phyloP scores from a whole-genome alignment of 2,329 filamentous ascomycete species.

The Polychaeton citri region DNA sequence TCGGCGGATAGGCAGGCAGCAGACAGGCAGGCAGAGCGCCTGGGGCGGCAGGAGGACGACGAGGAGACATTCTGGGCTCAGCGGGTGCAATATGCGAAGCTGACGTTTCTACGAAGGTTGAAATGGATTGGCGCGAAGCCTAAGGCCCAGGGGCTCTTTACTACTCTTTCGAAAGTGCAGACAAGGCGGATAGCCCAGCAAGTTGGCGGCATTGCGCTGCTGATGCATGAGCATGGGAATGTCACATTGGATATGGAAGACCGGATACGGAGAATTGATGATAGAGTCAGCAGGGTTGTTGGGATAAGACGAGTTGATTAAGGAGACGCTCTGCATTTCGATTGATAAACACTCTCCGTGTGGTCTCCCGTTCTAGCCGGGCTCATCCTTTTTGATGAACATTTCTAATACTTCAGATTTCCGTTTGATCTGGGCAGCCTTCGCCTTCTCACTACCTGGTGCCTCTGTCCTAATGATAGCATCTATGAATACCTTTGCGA shows the following conservation, averaged over 20 bases:
- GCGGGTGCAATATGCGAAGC: constrained; percentile 20
- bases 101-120: constrained; percentile 21
- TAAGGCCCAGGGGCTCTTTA: constrained; percentile 22
- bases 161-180: constrained; percentile 24
- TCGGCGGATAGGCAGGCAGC: constrained; percentile 3
- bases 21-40: constrained; percentile 4
- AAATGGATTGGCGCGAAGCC: constrained; percentile 25
- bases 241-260: constrained; percentile 10
- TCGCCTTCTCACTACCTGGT: constrained; percentile 43
- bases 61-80: constrained; percentile 19
- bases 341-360: no score
- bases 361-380: no score
- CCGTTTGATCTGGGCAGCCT: constrained; percentile 46
- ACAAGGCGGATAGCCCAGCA: constrained; percentile 24
- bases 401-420: constrained; percentile 55
- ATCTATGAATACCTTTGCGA: constrained; percentile 52
- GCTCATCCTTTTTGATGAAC: no score
- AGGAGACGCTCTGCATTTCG: constrained; percentile 1
- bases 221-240: constrained; percentile 18
- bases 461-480: constrained; percentile 44
- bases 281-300: constrained; percentile 18
- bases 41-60: constrained; percentile 15
- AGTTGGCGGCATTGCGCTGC: constrained; percentile 18
- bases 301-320: constrained; percentile 20
- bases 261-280: constrained; percentile 15